Base-by-base conservation (phyloP, 2,329 filamentous ascomycete species). In the Seiridium cupressi region DNA sequence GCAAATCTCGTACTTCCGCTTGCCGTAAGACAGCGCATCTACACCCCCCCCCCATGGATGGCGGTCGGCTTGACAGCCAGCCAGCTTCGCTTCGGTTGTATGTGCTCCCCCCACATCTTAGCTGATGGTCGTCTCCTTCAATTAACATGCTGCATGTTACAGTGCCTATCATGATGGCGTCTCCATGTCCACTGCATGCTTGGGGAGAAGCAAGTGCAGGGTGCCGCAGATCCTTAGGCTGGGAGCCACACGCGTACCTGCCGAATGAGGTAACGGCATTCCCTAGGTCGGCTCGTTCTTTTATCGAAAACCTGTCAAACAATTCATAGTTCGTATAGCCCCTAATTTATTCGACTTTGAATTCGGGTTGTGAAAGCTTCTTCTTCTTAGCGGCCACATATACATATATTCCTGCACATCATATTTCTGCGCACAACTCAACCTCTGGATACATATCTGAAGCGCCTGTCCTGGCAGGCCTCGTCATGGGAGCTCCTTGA, bases 181-280 rank as follows among this genome's bases (percentile, higher is more conserved):
- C 51, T 55, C 35, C n/a, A 36, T 13, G 35, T 13, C 18, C 36
- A 55, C 51, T 42, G 11, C 51, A 55, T 42, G 51, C 35, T 49
- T 49, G 47, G 13, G 40, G 44, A 44, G 4, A 38, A 42, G 40
- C 18, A 57, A 46, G 38, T 26, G 18, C 32, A 51, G 46, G 55
- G 46, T 40, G 42, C 44, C 26, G 54, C 54, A 47, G 54, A 57
- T 57, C 44, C 26, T 38, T 36, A 48, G 51, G 40, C 4, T 18
- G 34, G 26, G 55, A 35, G 34, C 59, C 59, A 60, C 59, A 57
- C 34, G 54, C 59, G 47, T 57, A 60, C 59, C 59, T 60, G 59
- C 59, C 59, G 47, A 54, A 60, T 60, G 13, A n/a, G 59, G 59
- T 47, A 57, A 34, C 55, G 44, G 31, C 44, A 10, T 32, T 32